A percentile compares a stretch with the other conserved stretches of the same genome.
Evolutionary conservation across 495 filamentous ascomycete species (phyloP).

Genomic region (Aspergillus saccharolyticus): DNA sequence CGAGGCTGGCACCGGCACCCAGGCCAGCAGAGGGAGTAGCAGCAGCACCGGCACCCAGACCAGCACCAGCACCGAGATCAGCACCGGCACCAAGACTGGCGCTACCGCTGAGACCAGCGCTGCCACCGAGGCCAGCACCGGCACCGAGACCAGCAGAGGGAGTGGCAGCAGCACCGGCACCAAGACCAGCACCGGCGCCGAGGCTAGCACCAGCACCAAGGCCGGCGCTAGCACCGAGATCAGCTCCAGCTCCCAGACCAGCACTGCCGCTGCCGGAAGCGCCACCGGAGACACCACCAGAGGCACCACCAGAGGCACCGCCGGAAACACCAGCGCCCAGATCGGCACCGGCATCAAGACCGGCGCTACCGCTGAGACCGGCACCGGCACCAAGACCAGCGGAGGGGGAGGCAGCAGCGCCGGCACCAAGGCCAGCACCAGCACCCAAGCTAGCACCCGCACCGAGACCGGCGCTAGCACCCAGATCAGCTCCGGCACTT

Average conservation of each 20-base stretch:
- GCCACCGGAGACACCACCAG: neutral
- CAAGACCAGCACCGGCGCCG: neutral
- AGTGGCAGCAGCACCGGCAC: neutral
- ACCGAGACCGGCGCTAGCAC: neutral
- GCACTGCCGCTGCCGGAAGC: neutral
- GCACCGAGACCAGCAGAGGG: neutral
- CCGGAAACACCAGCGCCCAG: neutral
- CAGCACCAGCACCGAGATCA: neutral
- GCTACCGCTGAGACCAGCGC: neutral
- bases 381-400: neutral
- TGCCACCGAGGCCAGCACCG: neutral
- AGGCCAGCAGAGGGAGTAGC: neutral
- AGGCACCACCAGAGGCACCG: neutral
- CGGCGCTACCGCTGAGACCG: neutral
- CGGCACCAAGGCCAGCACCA: conserved; percentile 2
- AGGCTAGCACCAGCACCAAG: neutral
- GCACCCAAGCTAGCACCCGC: neutral
- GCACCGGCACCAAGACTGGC: neutral
- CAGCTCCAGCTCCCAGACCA: neutral
- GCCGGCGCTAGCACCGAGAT: neutral
- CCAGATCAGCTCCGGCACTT: too few relatives aligned
- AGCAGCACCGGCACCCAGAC: neutral
- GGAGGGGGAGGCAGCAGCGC: neutral
- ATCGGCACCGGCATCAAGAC: neutral
- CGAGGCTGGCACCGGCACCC: neutral